Evolutionary conservation across 2,329 filamentous ascomycete genomes (phyloP), one percentile per base, ranked within the genome.

Genomic region (Sporothrix brasiliensis): DNA sequence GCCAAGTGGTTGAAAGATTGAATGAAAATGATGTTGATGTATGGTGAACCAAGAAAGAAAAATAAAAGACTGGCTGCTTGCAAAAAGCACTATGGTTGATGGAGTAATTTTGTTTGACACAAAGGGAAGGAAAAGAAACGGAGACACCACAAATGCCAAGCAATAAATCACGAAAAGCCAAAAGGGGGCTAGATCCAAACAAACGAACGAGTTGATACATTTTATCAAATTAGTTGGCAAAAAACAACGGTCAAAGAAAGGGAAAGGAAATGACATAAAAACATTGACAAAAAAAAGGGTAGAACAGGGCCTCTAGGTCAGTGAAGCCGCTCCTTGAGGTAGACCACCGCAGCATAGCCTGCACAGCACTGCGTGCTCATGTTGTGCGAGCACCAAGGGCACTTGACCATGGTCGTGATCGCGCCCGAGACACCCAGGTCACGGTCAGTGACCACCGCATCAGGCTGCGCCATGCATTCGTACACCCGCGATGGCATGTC

Each of bases 311-410:
- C 9, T 30, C 24, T 11, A 30, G 13, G 11, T 58, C 60, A 79
- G 75, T 89, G 87, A 67, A 90, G 77, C 72, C 86, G 86, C 78
- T 92, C 88, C 75, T 87, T 87, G 75, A 92, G 80, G 72, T 89
- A 87, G 4, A 92, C 86, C 58, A 89, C 83, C 1, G 90, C 87
- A 13, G 88, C 87, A 79, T 90, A 90, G 9, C 89, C 90, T 13
- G 89, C 85, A 77, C 90, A 92, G 79, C 90, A 92, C 71, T 80
- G 81, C 16, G 85, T 89, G 74, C 83, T 89, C 89, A 92, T 92
- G 66, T 86, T 85, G 79, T 92, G 90, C 56, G 82, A 82, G 77
- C 90, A 92, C 90, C 90, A 92, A 10, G 89, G 89, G 77, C 90
- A 92, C 74, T 85, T 87, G 34, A 91, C 86, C 76, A 84, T 86